Evolutionary conservation across 805 yeast genomes (phyloP), one percentile per base, ranked within the genome.

Genomic region (Millerozyma acaciae): DNA sequence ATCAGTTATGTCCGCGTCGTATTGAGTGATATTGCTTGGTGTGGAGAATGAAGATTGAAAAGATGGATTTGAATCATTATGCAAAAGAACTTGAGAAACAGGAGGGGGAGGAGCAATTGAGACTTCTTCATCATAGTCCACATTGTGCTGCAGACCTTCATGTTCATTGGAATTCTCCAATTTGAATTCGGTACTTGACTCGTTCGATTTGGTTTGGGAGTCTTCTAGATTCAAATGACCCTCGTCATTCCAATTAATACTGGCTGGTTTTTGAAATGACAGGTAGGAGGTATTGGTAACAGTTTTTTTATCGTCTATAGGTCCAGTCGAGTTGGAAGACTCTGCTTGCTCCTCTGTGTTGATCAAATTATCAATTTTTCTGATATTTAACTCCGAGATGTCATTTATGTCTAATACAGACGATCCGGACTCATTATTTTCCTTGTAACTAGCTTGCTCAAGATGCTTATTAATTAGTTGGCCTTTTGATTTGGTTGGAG

Each of bases 231-330:
- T 48, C 16, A 56, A 34, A 20, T 55, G 50, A 4, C 48, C 59
- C 16, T 54, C 64, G 26, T 64, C 68, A 39, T 63, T 63, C 73
- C 73, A 66, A 43, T 61, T 65, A 17, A 66, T 58, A 40, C 70
- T 64, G 3, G 60, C 48, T 8, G 68, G 62, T 34, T 53, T 49
- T 38, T 58, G 67, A 34, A 63, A 65, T 8, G 68, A 60, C 13
- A 6, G 26, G n/a, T n/a, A n/a, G 12, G 48, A 40, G 26, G 50
- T 52, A 21, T 52, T 48, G 3, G 55, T 46, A 13, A 40, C 48
- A 17, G 37, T 30, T 28, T 34, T 24, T 5, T 31, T 19, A 15
- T 32, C 25, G 12, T 36, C 39, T 5, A 21, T 25, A 7, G 39
- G 26, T 12, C 16, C 20, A 17, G 13, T 12, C 8, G 28, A 25